These are phyloP conservation scores for Leccinum holopus DNA, from an alignment of 1,284 basidiomycete genomes.

Conservation along the genomic window DNA sequence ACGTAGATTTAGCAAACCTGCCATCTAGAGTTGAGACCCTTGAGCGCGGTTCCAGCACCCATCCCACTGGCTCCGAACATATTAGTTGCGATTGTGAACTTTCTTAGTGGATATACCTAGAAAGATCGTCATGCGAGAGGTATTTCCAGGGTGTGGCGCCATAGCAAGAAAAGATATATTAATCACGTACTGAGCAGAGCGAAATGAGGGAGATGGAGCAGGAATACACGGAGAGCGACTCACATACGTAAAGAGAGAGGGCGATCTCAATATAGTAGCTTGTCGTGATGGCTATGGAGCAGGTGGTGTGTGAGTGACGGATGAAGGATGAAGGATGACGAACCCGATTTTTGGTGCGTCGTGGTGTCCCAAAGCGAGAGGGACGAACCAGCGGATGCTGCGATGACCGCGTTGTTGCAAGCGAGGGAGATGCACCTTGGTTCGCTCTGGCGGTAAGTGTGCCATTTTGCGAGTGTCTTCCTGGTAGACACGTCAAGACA, in stretches of 20 bases:
- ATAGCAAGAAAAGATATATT: slow-evolving; percentile 39
- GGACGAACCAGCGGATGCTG: too few species aligned
- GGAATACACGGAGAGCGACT: slow-evolving; percentile 17
- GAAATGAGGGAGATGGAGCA: slow-evolving; percentile 19
- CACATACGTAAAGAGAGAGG: slow-evolving; percentile 31
- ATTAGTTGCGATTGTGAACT: slow-evolving; percentile 42
- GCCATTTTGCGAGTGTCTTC: too few species aligned
- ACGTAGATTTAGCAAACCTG: slow-evolving; percentile 48
- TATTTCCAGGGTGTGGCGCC: slow-evolving; percentile 49
- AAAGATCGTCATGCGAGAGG: slow-evolving; percentile 39
- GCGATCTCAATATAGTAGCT: too few species aligned
- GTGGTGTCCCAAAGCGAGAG: too few species aligned
- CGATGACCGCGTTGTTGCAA: too few species aligned
- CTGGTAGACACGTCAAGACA: too few species aligned
- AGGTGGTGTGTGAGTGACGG: too few species aligned
- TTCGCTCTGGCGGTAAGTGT: too few species aligned
- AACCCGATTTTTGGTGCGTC: too few species aligned
- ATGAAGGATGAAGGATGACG: too few species aligned
- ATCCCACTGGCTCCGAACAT: slow-evolving; percentile 54
- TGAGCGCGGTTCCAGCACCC: slow-evolving; percentile 46
- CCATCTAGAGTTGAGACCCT: slow-evolving; percentile 63
- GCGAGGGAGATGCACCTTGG: too few species aligned
- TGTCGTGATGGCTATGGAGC: too few species aligned
- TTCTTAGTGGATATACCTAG: slow-evolving; percentile 45
- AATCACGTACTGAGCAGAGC: slow-evolving; percentile 30